Evolutionary conservation across 1,139 yeast genomes (phyloP).

Genomic region (Geotrichum citri-aurantii): DNA sequence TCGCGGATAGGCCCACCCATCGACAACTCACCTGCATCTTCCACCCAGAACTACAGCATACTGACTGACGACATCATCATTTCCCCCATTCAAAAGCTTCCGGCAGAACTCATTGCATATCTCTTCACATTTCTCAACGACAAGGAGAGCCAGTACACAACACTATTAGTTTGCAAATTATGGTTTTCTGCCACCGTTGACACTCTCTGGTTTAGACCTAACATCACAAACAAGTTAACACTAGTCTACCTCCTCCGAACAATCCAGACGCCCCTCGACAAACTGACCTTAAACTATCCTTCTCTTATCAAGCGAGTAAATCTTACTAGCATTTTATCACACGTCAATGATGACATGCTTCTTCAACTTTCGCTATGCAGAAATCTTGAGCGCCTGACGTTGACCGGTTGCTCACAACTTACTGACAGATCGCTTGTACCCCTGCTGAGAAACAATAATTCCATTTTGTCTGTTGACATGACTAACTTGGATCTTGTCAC

Average conservation of each 20-base stretch:
- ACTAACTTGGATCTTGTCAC: constrained; percentile 69
- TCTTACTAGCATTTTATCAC: constrained; percentile 64
- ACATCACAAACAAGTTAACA: constrained; percentile 35
- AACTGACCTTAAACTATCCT: constrained; percentile 33
- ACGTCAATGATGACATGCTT: constrained; percentile 58
- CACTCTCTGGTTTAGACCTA: constrained; percentile 85
- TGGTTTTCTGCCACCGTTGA: constrained; percentile 81
- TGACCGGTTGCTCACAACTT: constrained; percentile 70
- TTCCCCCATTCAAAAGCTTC: constrained; percentile 42
- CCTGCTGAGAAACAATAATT: constrained; percentile 58
- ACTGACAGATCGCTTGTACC: constrained; percentile 56
- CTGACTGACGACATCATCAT: constrained; percentile 44
- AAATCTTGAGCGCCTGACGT: constrained; percentile 75
- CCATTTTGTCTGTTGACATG: constrained; percentile 79
- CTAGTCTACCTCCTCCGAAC: constrained; percentile 20
- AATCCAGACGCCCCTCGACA: constrained; percentile 44
- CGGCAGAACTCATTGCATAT: constrained; percentile 72
- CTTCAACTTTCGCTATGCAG: constrained; percentile 43
- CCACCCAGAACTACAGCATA: background rate
- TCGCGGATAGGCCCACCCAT: background rate
- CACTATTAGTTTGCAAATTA: constrained; percentile 70
- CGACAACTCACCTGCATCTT: background rate
- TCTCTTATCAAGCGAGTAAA: constrained; percentile 59
- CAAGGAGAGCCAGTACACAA: constrained; percentile 56
- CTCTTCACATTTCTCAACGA: constrained; percentile 64